A percentile compares a stretch with the other conserved stretches of the same genome.
phyloP scores from a whole-genome alignment of 768 basidiomycete genomes.

The Coprinopsis marcescibilis region DNA sequence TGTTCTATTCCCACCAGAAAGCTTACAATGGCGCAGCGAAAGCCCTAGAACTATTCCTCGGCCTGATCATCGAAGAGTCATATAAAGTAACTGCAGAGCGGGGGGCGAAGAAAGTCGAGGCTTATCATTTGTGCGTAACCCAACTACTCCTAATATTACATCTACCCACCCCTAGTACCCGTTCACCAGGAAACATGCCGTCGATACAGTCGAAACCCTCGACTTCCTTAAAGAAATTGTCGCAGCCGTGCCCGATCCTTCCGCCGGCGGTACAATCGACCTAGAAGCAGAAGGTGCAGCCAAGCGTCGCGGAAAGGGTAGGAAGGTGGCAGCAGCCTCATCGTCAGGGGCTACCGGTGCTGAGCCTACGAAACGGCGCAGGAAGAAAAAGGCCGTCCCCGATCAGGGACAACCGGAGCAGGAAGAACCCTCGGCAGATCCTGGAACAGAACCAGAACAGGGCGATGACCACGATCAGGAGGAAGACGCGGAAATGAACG shows the following conservation, averaged over 20 bases:
- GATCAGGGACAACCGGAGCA: slow-evolving; percentile 4
- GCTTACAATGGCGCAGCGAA: slow-evolving; percentile 72
- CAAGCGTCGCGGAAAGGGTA: slow-evolving; percentile 57
- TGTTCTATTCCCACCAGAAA: not conserved
- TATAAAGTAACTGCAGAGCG: slow-evolving; percentile 73
- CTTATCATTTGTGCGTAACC: slow-evolving; percentile 81
- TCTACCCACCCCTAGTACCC: not conserved
- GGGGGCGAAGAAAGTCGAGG: slow-evolving; percentile 84
- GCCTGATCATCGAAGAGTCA: slow-evolving; percentile 75
- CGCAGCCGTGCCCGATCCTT: slow-evolving; percentile 79
- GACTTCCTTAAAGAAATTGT: slow-evolving; percentile 95
- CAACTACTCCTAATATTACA: not conserved
- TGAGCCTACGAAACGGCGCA: slow-evolving; percentile 11
- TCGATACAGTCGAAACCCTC: slow-evolving; percentile 80
- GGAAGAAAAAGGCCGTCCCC: not conserved
- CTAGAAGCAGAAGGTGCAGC: slow-evolving; percentile 56
- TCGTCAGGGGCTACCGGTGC: slow-evolving; percentile 23
- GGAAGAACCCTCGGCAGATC: not conserved
- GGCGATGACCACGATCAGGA: slow-evolving; percentile 4
- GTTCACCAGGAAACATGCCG: slow-evolving; percentile 76
- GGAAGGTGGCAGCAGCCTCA: slow-evolving; percentile 28
- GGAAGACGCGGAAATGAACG: slow-evolving; percentile 14
- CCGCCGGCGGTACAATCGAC: slow-evolving; percentile 74
- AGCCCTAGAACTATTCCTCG: slow-evolving; percentile 88
- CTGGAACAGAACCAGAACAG: slow-evolving; percentile 9